Evolutionary conservation across 2,329 filamentous ascomycete genomes (phyloP), one percentile per base, ranked within the genome.

Genomic region (Verticillium nubilum): DNA sequence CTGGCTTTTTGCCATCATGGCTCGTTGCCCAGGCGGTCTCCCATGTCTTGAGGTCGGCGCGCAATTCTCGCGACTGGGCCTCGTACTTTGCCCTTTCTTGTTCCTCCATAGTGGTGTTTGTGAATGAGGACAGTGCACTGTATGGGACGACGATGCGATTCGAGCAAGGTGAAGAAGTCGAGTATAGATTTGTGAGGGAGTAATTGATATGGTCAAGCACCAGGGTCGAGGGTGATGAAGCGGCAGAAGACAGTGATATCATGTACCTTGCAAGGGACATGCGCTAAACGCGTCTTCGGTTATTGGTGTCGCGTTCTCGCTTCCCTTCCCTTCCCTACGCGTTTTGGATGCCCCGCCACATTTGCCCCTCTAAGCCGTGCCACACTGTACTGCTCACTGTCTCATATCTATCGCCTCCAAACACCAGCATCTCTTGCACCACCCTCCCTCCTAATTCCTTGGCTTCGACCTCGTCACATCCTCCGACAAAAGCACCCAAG

Each of bases 1-100:
- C 78, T 4, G 90, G 87, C 76, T 92, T 93, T 63, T 80, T 82
- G 56, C 90, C 89, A 31, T 75, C 77, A 68, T 93, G 82, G 17
- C 77, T 71, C 26, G 76, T 76, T 5, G 84, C 81, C 78, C 90
- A 94, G 6, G 82, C 76, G 63, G 78, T 85, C 70, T 95, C 91
- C 86, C 90, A 95, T 64, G 73, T 72, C 73, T 94, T 94, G 54
- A 94, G 76, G 63, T 90, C 86, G 37, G 78, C 74, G n/a, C 88
- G 83, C n/a, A 92, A 76, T 56, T 78, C 69, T 63, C 79, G 77
- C 13, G 80, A 80, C 66, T 80, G 76, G 10, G 67, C 69, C 68
- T 86, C 82, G 60, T 81, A 83, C 58, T 72, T 67, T 15, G 71
- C 67, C 68, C 70, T 79, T 19, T 75, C 72, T 13, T 66, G 67